Evolutionary conservation across 1,284 basidiomycete species (phyloP).

Genomic region (Mycena sp.): DNA sequence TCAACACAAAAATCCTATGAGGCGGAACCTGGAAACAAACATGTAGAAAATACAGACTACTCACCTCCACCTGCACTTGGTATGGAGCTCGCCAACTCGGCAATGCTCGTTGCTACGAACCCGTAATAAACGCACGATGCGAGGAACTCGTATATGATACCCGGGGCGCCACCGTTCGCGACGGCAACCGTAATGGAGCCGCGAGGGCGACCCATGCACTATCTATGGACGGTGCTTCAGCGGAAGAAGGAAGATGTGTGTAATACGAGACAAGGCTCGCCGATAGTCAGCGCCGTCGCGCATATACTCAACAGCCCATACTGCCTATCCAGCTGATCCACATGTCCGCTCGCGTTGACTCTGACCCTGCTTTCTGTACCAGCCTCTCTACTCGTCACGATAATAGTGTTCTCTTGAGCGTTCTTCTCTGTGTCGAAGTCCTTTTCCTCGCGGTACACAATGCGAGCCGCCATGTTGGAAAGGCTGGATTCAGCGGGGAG

Average conservation of each 20-base stretch:
- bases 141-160: slow-evolving; percentile 23
- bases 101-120: slow-evolving; percentile 19
- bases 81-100: slow-evolving; percentile 24
- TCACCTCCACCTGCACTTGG: slow-evolving; percentile 23
- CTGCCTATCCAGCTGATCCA: slow-evolving; percentile 21
- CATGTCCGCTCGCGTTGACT: slow-evolving; percentile 21
- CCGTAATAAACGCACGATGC: slow-evolving; percentile 22
- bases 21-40: slow-evolving; percentile 3
- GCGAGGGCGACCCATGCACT: slow-evolving; percentile 22
- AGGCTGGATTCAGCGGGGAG: background rate
- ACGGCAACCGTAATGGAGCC: slow-evolving; percentile 19
- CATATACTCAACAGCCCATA: slow-evolving; percentile 19
- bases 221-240: background rate
- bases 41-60: background rate
- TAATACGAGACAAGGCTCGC: slow-evolving; percentile 4
- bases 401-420: background rate
- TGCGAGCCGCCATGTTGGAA: background rate
- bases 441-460: background rate
- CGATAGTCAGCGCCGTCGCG: slow-evolving; percentile 18
- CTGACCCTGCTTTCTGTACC: background rate
- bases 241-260: background rate
- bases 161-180: slow-evolving; percentile 19
- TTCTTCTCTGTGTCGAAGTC: slow-evolving; percentile 11
- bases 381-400: slow-evolving; percentile 8
- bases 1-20: background rate